Percentiles rank a stretch among this genome's conserved stretches.
These are phyloP conservation scores for Petunia secreta DNA, from an alignment of 257 asterid species.

Conservation along the genomic window DNA sequence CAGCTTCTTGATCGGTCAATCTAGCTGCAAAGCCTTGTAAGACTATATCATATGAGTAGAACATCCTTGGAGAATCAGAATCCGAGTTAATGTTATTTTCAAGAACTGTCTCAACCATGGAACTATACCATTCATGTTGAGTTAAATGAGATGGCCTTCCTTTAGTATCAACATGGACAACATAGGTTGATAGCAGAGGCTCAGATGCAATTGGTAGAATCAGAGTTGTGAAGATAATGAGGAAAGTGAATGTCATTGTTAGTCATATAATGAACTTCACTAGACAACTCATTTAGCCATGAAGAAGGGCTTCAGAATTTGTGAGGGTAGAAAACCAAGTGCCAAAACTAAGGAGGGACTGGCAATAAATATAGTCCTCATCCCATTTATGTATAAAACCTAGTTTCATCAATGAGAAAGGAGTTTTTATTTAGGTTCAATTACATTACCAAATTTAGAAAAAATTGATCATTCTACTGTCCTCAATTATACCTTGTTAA, in stretches of 20 bases:
- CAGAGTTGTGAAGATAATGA: neutral
- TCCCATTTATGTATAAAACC: too few relatives aligned
- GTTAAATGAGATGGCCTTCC: slow-evolving; percentile 21
- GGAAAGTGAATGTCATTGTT: neutral
- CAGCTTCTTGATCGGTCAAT: slow-evolving; percentile 27
- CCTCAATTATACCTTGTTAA: too few relatives aligned
- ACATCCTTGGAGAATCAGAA: slow-evolving; percentile 5
- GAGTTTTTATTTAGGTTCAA: too few relatives aligned
- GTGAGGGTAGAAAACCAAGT: neutral
- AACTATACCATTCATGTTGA: slow-evolving; percentile 27
- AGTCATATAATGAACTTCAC: neutral
- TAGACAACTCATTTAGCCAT: neutral
- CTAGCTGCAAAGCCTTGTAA: slow-evolving; percentile 30
- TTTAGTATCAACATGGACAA: slow-evolving; percentile 25
- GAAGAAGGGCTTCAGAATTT: too few relatives aligned
- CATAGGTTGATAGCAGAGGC: neutral
- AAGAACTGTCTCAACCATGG: slow-evolving; percentile 15
- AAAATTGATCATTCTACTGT: too few relatives aligned
- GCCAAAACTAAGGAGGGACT: neutral
- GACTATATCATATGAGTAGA: slow-evolving; percentile 23
- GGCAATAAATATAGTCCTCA: too few relatives aligned
- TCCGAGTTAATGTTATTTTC: neutral
- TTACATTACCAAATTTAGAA: too few relatives aligned
- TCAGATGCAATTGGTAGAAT: neutral
- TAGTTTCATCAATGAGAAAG: too few relatives aligned